Base-by-base conservation (phyloP, 2,329 filamentous ascomycete species). In the Penicillium hesseltinei region DNA sequence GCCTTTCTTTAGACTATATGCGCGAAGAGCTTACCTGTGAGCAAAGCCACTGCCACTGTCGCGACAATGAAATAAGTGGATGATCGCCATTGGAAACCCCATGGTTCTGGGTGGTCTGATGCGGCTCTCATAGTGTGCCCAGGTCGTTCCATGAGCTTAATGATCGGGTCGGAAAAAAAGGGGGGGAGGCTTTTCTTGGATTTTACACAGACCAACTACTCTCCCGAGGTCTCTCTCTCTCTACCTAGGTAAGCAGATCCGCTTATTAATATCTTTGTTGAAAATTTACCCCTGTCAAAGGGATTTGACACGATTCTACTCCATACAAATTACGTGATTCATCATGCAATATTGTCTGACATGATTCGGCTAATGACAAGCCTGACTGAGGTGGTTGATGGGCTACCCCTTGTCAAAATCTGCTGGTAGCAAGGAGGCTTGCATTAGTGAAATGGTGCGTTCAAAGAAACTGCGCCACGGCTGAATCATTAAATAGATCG, bases 1-100 rank as follows among this genome's bases (percentile, higher is more conserved):
- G 21, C 7, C 1, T 33, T 15, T 21, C 21, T 3, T 5, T 11
- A 3, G 11, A 4, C 9, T 40, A 39, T 27, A 2, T n/a, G n/a
- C 6, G 38, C 19, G 15, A 36, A 23, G 15, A 31, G 11, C 53
- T 31, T 57, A 65, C 63, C 66, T 3, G 65, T 62, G n/a, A 66
- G 66, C 29, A 68, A 33, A 31, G 66, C 65, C 52, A 68, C 63
- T 9, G 62, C 59, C 60, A 67, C 62, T n/a, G 66, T 54, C 19
- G 57, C 44, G 33, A 69, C 63, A 33, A 66, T 66, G 40, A 66
- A 66, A 31, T 58, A 50, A 1, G 61, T 52, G 36, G 62, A 67
- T 7, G 65, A 66, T n/a, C 65, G 60, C 63, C 66, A 68, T 64
- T 44, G 39, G 13, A 62, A 11, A 0, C 63, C 65, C 63, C 62